These are phyloP conservation scores for Leishmania amazonensis DNA, from an alignment of 208 protist species.

Conservation along the genomic window DNA sequence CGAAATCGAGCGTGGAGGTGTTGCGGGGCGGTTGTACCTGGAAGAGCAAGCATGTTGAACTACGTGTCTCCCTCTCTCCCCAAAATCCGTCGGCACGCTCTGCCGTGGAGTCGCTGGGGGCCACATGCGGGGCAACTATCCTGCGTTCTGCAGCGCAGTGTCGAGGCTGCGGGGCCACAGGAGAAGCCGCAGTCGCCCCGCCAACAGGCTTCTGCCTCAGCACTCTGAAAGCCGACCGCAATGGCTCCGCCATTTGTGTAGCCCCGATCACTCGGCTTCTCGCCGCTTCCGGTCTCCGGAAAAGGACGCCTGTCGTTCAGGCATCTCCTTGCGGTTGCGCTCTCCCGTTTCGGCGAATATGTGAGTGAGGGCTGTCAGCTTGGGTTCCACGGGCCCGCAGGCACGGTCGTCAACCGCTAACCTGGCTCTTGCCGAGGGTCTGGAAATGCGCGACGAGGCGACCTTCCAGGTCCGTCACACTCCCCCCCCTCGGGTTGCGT, in stretches of 20 bases:
- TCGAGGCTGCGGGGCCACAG: background rate
- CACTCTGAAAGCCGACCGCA: background rate
- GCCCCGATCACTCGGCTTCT: background rate
- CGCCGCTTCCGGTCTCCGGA: too few relatives aligned
- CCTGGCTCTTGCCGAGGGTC: background rate
- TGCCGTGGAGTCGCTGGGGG: too few relatives aligned
- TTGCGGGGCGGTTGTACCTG: background rate
- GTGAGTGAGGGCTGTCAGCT: background rate
- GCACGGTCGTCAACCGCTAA: background rate
- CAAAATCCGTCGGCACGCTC: too few relatives aligned
- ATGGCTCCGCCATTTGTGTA: background rate
- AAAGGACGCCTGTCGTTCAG: background rate
- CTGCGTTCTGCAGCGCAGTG: background rate
- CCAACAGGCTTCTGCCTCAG: background rate
- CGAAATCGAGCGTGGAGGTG: background rate
- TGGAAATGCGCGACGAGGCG: background rate
- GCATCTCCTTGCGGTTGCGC: background rate
- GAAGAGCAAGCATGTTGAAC: background rate
- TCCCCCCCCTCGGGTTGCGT: background rate
- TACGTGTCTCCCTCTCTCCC: too few relatives aligned
- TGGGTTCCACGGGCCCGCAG: background rate
- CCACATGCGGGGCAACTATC: background rate
- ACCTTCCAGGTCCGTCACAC: background rate
- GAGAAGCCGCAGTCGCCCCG: background rate
- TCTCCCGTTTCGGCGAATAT: background rate